Conservation (phyloP, 2,329 filamentous ascomycete genomes). For the Clonostachys chloroleuca region DNA sequence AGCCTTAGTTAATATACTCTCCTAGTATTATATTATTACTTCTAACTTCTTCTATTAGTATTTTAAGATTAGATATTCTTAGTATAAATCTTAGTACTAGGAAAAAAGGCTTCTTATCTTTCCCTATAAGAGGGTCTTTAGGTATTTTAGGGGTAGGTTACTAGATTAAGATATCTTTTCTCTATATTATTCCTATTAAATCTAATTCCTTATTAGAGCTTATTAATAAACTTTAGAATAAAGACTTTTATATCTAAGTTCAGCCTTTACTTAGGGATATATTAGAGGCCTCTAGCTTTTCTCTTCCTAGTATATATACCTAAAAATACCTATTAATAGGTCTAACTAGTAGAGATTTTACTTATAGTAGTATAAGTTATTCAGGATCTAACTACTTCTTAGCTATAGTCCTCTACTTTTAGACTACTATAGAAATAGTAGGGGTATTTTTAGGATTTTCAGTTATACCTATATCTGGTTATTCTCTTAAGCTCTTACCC, state of each 20-base stretch:
- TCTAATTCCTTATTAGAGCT: background rate
- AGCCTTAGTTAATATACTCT: too few species aligned
- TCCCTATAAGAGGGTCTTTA: background rate
- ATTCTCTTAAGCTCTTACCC: background rate
- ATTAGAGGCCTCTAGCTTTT: background rate
- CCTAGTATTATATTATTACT: too few species aligned
- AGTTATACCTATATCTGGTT: background rate
- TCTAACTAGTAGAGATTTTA: too few species aligned
- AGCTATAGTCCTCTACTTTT: background rate
- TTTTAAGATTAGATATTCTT: too few species aligned
- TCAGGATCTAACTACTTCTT: background rate
- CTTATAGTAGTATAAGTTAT: background rate
- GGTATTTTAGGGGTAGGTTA: background rate
- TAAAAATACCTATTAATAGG: background rate
- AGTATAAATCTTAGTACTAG: too few species aligned
- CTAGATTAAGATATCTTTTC: background rate
- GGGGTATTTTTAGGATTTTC: background rate
- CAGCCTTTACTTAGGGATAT: background rate
- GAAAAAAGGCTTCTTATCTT: background rate
- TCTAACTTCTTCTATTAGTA: too few species aligned
- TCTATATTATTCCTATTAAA: background rate
- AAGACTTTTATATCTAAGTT: background rate
- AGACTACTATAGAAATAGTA: background rate
- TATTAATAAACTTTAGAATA: background rate
- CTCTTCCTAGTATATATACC: background rate